Percentiles rank a stretch among this genome's conserved stretches.
Evolutionary conservation across 192 early-diverging fungal species (phyloP).

Genomic region (Linnemannia hyalina): DNA sequence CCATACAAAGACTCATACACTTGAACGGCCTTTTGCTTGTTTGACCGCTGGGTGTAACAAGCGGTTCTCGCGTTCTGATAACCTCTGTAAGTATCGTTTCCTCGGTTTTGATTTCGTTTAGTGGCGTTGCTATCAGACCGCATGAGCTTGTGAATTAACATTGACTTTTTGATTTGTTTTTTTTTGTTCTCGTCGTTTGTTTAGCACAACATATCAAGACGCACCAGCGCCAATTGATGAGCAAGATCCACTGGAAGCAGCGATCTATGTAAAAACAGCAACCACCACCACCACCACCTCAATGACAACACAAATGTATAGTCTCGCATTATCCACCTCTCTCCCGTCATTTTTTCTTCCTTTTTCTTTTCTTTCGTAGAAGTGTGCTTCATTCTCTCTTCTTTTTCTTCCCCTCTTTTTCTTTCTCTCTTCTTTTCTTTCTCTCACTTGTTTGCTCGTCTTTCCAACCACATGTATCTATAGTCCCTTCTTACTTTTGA

Average conservation of each 20-base stretch:
- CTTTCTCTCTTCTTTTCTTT: not conserved
- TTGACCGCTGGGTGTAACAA: constrained; percentile 79
- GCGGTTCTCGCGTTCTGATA: constrained; percentile 82
- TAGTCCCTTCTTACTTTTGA: not conserved
- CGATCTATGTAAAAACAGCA: constrained; percentile 10
- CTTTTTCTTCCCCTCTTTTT: constrained; percentile 2
- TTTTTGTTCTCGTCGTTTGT: not conserved
- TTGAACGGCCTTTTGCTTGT: constrained; percentile 79
- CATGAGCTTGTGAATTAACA: not conserved
- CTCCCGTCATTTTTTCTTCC: not conserved
- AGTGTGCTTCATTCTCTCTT: not conserved
- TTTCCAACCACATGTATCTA: not conserved
- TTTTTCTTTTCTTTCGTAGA: not conserved
- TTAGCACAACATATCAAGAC: constrained; percentile 56
- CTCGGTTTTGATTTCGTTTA: not conserved
- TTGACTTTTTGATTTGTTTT: not conserved
- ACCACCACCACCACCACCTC: not conserved
- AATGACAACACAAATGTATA: not conserved
- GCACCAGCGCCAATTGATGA: constrained; percentile 52
- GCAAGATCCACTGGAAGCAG: constrained; percentile 47
- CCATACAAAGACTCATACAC: constrained; percentile 85
- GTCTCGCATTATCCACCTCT: not conserved
- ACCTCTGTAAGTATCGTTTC: constrained; percentile 60
- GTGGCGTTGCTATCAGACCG: not conserved
- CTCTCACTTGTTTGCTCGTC: not conserved